Conservation (phyloP, 2,329 filamentous ascomycete species). For the Alternaria consortialis region DNA sequence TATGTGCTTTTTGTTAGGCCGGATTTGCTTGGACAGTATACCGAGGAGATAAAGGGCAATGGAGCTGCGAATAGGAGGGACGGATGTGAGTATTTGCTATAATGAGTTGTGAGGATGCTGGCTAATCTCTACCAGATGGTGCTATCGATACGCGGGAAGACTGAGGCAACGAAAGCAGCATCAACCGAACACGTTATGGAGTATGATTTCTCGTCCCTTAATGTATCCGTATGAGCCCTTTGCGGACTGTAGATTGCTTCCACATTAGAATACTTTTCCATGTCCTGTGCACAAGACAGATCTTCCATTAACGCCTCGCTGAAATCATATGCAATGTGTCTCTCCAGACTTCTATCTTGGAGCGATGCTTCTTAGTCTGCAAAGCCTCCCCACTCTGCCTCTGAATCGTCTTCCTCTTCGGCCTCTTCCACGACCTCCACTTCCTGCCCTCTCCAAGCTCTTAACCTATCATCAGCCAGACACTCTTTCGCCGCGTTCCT, state of each 20-base stretch:
- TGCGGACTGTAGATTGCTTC: not conserved
- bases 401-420: conserved; percentile 57
- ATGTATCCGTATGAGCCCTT: not conserved
- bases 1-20: conserved; percentile 35
- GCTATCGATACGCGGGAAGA: conserved; percentile 10
- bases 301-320: conserved; percentile 24
- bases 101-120: not conserved
- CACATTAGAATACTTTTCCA: conserved; percentile 8
- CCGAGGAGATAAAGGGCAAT: conserved; percentile 10
- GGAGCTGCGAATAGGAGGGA: conserved; percentile 2
- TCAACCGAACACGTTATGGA: not conserved
- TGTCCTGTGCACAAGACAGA: not conserved
- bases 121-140: conserved; percentile 11
- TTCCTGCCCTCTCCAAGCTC: conserved; percentile 63
- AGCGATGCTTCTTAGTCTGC: conserved; percentile 62
- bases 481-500: conserved; percentile 74
- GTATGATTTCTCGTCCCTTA: not conserved
- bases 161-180: not conserved
- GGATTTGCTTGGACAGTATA: conserved; percentile 34
- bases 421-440: conserved; percentile 50
- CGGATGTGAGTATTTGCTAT: conserved; percentile 10
- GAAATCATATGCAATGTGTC: conserved; percentile 20
- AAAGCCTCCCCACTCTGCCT: conserved; percentile 74
- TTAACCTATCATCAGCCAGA: conserved; percentile 76
- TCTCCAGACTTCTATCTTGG: conserved; percentile 4